Percentiles rank a stretch among this genome's conserved stretches.
phyloP scores from a whole-genome alignment of 495 filamentous ascomycete genomes.

The Stereocaulon alpinum region DNA sequence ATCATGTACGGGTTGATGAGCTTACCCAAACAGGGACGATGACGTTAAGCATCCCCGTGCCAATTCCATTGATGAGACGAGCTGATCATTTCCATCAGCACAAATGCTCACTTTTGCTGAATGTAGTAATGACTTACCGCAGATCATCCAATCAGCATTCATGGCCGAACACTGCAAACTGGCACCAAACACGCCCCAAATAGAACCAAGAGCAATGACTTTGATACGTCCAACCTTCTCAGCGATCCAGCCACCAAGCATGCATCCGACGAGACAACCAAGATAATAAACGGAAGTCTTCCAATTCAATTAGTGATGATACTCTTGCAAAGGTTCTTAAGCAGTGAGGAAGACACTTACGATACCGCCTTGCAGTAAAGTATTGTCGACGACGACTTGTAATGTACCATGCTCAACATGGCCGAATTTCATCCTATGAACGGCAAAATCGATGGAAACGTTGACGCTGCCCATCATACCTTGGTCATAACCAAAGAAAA shows the following conservation, averaged over 20 bases:
- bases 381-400: constrained; percentile 46
- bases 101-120: background rate
- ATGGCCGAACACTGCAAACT: constrained; percentile 48
- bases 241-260: constrained; percentile 50
- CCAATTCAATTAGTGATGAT: background rate
- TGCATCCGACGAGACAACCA: constrained; percentile 48
- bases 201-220: constrained; percentile 44
- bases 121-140: constrained; percentile 28
- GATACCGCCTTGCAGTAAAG: constrained; percentile 56
- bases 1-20: background rate
- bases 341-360: constrained; percentile 27
- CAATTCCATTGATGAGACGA: constrained; percentile 54
- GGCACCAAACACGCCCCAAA: constrained; percentile 48
- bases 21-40: constrained; percentile 52
- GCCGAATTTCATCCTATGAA: constrained; percentile 54
- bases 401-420: constrained; percentile 36
- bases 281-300: constrained; percentile 34
- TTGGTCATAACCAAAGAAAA: constrained; percentile 48
- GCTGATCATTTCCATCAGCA: constrained; percentile 21
- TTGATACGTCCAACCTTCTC: constrained; percentile 51
- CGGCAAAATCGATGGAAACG: constrained; percentile 31
- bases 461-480: constrained; percentile 45
- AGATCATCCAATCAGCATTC: constrained; percentile 61
- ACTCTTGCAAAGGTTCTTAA: background rate
- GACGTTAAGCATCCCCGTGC: constrained; percentile 59